These are phyloP conservation scores for Fusarium kyushuense DNA, from an alignment of 2,329 filamentous ascomycete genomes.

Conservation along the genomic window DNA sequence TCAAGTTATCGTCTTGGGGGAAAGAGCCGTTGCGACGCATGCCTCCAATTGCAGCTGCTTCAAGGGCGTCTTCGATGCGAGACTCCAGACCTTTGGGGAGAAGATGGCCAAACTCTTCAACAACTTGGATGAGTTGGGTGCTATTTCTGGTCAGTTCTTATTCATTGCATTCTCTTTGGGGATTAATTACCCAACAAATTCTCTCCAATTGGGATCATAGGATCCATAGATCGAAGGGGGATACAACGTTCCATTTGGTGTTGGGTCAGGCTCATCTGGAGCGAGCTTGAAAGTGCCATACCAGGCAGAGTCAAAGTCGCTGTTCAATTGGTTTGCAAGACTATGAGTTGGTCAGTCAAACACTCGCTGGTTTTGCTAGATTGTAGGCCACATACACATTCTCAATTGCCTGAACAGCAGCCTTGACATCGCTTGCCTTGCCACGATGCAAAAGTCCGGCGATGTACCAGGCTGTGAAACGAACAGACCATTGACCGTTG, in stretches of 20 bases:
- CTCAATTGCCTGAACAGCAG: conserved; percentile 19
- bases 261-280: conserved; percentile 21
- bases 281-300: conserved; percentile 23
- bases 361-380: fast-evolving
- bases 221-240: conserved; percentile 17
- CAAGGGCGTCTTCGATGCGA: conserved; percentile 12
- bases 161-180: fast-evolving
- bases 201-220: conserved; percentile 25
- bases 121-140: conserved; percentile 14
- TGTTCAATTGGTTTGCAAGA: conserved; percentile 17
- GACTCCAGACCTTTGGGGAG: conserved; percentile 7
- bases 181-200: conserved; percentile 10
- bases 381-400: conserved; percentile 2
- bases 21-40: conserved; percentile 24
- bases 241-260: conserved; percentile 7
- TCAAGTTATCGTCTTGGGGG: conserved; percentile 21
- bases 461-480: conserved; percentile 59
- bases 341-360: background rate
- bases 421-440: conserved; percentile 6
- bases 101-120: conserved; percentile 11
- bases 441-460: conserved; percentile 49
- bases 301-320: conserved; percentile 15
- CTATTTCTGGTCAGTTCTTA: fast-evolving
- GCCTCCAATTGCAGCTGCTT: conserved; percentile 17
- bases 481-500: conserved; percentile 57